phyloP scores from a whole-genome alignment of 2,329 filamentous ascomycete genomes.

The Trichoderma harzianum region DNA sequence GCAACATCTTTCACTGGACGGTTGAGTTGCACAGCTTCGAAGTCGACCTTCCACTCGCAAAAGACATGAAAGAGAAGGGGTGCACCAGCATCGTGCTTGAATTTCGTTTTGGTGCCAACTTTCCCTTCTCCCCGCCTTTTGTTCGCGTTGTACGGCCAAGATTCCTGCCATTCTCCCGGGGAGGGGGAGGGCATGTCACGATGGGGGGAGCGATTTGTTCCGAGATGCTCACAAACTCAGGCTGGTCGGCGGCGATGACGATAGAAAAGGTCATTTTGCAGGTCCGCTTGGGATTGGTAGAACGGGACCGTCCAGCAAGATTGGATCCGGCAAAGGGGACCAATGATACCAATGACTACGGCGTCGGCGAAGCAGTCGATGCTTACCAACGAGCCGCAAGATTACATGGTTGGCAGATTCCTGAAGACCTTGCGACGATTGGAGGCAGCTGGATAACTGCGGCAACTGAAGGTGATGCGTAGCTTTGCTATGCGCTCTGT shows the following conservation, averaged over 20 bases:
- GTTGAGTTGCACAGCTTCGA: conserved; percentile 86
- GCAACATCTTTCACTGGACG: conserved; percentile 87
- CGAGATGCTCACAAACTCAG: conserved; percentile 77
- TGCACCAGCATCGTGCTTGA: conserved; percentile 73
- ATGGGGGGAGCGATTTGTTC: conserved; percentile 79
- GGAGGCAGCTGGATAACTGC: neutral
- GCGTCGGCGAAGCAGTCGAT: conserved; percentile 65
- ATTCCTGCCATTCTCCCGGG: conserved; percentile 66
- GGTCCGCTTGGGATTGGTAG: conserved; percentile 72
- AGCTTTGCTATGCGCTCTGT: neutral
- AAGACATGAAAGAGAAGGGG: conserved; percentile 65
- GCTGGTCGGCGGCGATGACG: conserved; percentile 70
- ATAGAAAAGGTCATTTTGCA: conserved; percentile 80
- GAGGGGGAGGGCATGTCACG: conserved; percentile 85
- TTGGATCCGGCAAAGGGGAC: conserved; percentile 39
- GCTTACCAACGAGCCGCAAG: conserved; percentile 67
- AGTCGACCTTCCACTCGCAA: conserved; percentile 60
- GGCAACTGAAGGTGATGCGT: neutral
- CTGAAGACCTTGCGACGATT: conserved; percentile 42
- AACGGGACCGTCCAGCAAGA: conserved; percentile 70
- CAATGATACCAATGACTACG: conserved; percentile 50
- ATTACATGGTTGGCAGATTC: conserved; percentile 70
- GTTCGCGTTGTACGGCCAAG: conserved; percentile 78
- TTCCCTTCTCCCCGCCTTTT: conserved; percentile 77
- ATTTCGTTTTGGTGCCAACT: conserved; percentile 73